phyloP scores from a whole-genome alignment of 805 yeast genomes.

The Teunomyces stri region DNA sequence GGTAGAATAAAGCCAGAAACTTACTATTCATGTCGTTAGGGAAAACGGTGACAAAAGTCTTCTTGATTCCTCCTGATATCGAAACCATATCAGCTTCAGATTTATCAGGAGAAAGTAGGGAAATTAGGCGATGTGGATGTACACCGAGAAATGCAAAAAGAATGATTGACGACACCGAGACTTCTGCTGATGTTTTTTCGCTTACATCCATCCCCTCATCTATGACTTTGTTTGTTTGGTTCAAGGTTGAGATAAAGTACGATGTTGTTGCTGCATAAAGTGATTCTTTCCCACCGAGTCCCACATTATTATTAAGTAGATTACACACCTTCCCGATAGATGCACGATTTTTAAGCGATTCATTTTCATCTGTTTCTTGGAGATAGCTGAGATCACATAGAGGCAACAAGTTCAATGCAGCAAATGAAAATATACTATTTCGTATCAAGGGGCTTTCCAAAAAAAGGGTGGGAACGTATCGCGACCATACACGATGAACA shows the following conservation, averaged over 20 bases:
- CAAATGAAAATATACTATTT: constrained; percentile 22
- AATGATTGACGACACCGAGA: constrained; percentile 18
- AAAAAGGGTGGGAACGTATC: constrained; percentile 25
- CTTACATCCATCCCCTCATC: background rate
- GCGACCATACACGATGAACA: constrained; percentile 24
- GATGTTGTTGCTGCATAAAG: constrained; percentile 18
- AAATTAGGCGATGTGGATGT: constrained; percentile 29
- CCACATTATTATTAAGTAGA: background rate
- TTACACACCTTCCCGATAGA: background rate
- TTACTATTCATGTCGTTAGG: background rate
- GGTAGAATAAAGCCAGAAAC: constrained; percentile 3
- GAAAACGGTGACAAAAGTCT: constrained; percentile 1
- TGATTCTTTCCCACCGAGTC: constrained; percentile 7
- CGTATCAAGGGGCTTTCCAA: constrained; percentile 24
- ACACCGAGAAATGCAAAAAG: constrained; percentile 29
- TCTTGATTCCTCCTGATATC: constrained; percentile 16
- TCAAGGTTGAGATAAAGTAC: constrained; percentile 21
- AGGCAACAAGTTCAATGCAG: constrained; percentile 26
- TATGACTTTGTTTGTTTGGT: constrained; percentile 10
- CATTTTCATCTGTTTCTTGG: constrained; percentile 6
- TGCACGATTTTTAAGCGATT: background rate
- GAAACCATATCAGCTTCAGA: constrained; percentile 20
- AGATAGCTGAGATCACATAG: constrained; percentile 14
- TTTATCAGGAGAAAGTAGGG: constrained; percentile 23
- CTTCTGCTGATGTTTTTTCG: constrained; percentile 10